Percentiles rank a stretch among this genome's conserved stretches.
Conservation (phyloP, 2,329 filamentous ascomycete genomes). For the Colletotrichum navitas region DNA sequence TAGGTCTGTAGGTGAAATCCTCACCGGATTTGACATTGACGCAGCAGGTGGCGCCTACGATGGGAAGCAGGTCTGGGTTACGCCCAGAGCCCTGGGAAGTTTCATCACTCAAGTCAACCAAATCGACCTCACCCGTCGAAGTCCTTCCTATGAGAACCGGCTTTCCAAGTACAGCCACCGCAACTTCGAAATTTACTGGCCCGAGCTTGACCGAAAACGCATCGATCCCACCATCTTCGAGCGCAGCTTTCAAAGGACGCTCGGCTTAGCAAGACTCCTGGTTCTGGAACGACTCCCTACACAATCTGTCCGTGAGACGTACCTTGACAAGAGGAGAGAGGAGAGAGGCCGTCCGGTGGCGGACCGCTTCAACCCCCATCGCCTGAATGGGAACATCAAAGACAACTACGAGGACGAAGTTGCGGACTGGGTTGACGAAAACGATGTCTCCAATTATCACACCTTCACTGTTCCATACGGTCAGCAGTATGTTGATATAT, state of each 20-base stretch:
- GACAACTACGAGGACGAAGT: constrained; percentile 83
- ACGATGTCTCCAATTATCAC: constrained; percentile 84
- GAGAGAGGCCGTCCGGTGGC: constrained; percentile 78
- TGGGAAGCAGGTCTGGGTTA: constrained; percentile 82
- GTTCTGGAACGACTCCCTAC: constrained; percentile 85
- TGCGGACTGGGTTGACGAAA: constrained; percentile 83
- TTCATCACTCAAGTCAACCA: constrained; percentile 88
- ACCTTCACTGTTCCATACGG: constrained; percentile 81
- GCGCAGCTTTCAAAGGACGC: constrained; percentile 79
- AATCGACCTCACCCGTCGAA: constrained; percentile 82
- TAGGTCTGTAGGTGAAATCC: constrained; percentile 60
- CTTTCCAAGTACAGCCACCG: constrained; percentile 87
- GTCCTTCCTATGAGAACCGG: constrained; percentile 88
- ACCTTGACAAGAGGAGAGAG: constrained; percentile 75
- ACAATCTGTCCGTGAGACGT: constrained; percentile 74
- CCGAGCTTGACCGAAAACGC: constrained; percentile 77
- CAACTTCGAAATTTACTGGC: constrained; percentile 88
- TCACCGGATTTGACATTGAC: constrained; percentile 91
- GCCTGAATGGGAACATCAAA: constrained; percentile 79
- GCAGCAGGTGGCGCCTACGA: constrained; percentile 86
- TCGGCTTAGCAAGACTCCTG: constrained; percentile 82
- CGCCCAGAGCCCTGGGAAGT: constrained; percentile 80
- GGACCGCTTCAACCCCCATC: constrained; percentile 57
- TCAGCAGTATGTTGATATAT: constrained; percentile 48
- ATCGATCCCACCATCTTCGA: constrained; percentile 91